phyloP scores from a whole-genome alignment of 2,329 filamentous ascomycete species.

The Ophiocordyceps camponoti-leonardi region DNA sequence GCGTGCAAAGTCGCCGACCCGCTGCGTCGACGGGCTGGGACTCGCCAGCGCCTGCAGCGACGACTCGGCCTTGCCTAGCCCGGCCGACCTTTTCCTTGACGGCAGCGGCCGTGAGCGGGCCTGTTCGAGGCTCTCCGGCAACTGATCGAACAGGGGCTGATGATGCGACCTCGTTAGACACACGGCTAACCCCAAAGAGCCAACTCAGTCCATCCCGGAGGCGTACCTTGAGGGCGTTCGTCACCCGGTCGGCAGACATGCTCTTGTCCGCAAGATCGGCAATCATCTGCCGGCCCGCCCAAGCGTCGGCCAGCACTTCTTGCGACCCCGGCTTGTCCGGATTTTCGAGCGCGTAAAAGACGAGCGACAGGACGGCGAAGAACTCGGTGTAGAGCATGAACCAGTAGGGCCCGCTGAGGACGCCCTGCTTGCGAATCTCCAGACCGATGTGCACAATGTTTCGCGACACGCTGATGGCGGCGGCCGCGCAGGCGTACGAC shows the following conservation, averaged over 20 bases:
- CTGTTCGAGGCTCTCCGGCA: slow-evolving; percentile 55
- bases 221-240: slow-evolving; percentile 51
- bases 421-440: slow-evolving; percentile 57
- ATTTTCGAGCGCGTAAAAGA: slow-evolving; percentile 70
- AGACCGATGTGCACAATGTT: slow-evolving; percentile 69
- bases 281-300: slow-evolving; percentile 70
- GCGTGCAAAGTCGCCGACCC: slow-evolving; percentile 17
- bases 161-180: background rate
- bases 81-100: slow-evolving; percentile 40
- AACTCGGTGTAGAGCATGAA: slow-evolving; percentile 75
- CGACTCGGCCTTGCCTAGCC: slow-evolving; percentile 19
- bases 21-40: slow-evolving; percentile 14
- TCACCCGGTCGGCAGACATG: slow-evolving; percentile 77
- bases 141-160: slow-evolving; percentile 65
- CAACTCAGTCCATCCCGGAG: background rate
- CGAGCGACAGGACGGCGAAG: slow-evolving; percentile 61
- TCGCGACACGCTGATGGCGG: slow-evolving; percentile 42
- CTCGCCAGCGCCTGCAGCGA: slow-evolving; percentile 13
- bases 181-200: background rate
- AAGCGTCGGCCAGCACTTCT: slow-evolving; percentile 72
- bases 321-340: slow-evolving; percentile 56
- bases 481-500: slow-evolving; percentile 56
- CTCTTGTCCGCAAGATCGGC: slow-evolving; percentile 65
- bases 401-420: slow-evolving; percentile 73
- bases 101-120: slow-evolving; percentile 19